phyloP scores from a whole-genome alignment of 2,329 filamentous ascomycete species.

The Monosporascus sp. region DNA sequence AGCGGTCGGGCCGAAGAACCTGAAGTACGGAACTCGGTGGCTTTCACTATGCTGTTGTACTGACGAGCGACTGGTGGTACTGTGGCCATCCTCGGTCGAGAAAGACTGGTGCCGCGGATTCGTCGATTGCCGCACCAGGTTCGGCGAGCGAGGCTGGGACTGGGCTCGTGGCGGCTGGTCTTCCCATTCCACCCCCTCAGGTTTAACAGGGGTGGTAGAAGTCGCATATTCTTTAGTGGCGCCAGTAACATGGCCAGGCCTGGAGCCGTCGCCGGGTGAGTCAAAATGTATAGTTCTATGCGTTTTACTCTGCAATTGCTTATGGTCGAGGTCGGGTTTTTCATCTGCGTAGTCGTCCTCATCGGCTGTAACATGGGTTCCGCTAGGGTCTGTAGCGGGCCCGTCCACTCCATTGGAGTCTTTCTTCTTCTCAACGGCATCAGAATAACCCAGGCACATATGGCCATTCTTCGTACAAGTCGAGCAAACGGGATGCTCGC shows the following conservation, averaged over 20 bases:
- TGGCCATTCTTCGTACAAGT: slow-evolving; percentile 70
- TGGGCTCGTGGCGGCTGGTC: slow-evolving; percentile 14
- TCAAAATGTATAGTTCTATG: slow-evolving; percentile 19
- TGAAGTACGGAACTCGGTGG: slow-evolving; percentile 77
- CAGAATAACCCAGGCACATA: slow-evolving; percentile 62
- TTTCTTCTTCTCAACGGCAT: slow-evolving; percentile 43
- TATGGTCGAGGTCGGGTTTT: slow-evolving; percentile 24
- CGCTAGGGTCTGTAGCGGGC: slow-evolving; percentile 14
- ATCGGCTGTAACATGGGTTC: slow-evolving; percentile 26
- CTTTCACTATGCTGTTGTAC: slow-evolving; percentile 46
- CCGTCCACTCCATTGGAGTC: slow-evolving; percentile 14
- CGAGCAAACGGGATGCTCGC: slow-evolving; percentile 66
- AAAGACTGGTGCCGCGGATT: slow-evolving; percentile 32
- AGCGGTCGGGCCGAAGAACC: slow-evolving; percentile 85
- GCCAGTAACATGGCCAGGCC: slow-evolving; percentile 18
- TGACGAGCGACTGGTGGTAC: slow-evolving; percentile 38
- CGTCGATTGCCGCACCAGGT: slow-evolving; percentile 15
- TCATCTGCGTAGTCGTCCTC: slow-evolving; percentile 32
- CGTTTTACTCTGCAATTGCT: slow-evolving; percentile 22
- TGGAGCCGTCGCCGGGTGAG: slow-evolving; percentile 18
- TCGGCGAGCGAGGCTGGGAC: slow-evolving; percentile 20
- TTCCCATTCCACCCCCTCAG: slow-evolving; percentile 26
- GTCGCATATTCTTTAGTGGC: slow-evolving; percentile 18
- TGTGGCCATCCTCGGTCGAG: slow-evolving; percentile 35
- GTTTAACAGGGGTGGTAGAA: slow-evolving; percentile 21